Evolutionary conservation across 2,329 filamentous ascomycete genomes (phyloP).

Genomic region (Acarospora socialis): DNA sequence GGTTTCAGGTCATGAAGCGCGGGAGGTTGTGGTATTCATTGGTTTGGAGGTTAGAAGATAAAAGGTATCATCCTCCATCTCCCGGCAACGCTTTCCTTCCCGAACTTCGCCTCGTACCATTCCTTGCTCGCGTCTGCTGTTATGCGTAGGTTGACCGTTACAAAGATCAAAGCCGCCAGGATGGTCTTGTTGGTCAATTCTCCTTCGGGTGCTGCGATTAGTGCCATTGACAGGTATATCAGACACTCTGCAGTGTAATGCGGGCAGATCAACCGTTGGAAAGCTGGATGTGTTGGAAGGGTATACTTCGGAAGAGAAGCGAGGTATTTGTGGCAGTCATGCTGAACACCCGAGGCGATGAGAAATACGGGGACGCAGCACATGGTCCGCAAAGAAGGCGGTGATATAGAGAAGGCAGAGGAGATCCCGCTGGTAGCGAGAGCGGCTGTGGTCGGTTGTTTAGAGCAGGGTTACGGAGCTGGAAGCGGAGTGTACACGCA

Average conservation of each 20-base stretch:
- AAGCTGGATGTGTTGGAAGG: slow-evolving; percentile 59
- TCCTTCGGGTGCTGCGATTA: slow-evolving; percentile 57
- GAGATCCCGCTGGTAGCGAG: slow-evolving; percentile 23
- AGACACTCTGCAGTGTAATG: slow-evolving; percentile 85
- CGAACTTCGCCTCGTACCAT: slow-evolving; percentile 72
- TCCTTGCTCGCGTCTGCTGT: slow-evolving; percentile 63
- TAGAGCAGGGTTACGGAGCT: slow-evolving; percentile 6
- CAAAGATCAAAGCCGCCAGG: slow-evolving; percentile 55
- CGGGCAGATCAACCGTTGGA: slow-evolving; percentile 61
- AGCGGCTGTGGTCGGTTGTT: slow-evolving; percentile 19
- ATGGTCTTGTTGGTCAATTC: slow-evolving; percentile 58
- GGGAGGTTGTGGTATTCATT: neutral
- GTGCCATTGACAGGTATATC: slow-evolving; percentile 65
- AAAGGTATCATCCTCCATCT: slow-evolving; percentile 68
- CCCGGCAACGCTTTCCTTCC: slow-evolving; percentile 43
- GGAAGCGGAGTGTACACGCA: slow-evolving; percentile 28
- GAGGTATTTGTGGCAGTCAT: slow-evolving; percentile 57
- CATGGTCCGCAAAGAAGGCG: slow-evolving; percentile 37
- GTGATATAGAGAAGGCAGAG: slow-evolving; percentile 24
- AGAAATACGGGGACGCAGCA: slow-evolving; percentile 51
- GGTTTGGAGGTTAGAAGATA: slow-evolving; percentile 33
- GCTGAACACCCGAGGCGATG: slow-evolving; percentile 56
- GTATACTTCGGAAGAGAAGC: slow-evolving; percentile 67
- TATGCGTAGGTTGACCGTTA: slow-evolving; percentile 62
- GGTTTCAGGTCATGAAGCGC: no score